Evolutionary conservation across 495 filamentous ascomycete species (phyloP), one percentile per base, ranked within the genome.

Genomic region (Amorphotheca resinae): DNA sequence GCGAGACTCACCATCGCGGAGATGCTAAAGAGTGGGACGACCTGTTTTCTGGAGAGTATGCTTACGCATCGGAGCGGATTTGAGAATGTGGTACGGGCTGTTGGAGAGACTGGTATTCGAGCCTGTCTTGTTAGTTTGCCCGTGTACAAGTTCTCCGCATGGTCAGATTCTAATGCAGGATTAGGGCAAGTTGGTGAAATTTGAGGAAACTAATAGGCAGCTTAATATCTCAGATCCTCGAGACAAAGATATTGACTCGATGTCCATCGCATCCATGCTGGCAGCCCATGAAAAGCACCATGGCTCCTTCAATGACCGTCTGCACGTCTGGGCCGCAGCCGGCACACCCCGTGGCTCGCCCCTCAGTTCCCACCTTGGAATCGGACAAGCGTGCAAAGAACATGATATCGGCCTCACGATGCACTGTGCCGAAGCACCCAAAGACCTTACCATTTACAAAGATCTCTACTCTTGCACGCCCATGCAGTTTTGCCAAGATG

Each of bases 21-120:
- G 49, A 52, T 52, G 49, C 23, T 52, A 23, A 52, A 48, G 45
- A 44, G 34, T 37, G 49, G 49, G 5, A 52, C 49, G 22, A 52
- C 49, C 1, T 48, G 41, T 18, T 52, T 52, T 28, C 28, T 52
- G n/a, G 49, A 52, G 22, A 52, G 49, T 38, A 52, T 52, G 49
- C 42, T 52, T 22, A 52, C 44, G n/a, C 49, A 52, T 38, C 49
- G 49, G 3, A 30, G 20, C n/a, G 49, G 49, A 26, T 52, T 52
- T 30, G 49, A 52, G 18, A 52, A 52, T 28, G 49, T 48, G 1
- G 49, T 48, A 4, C 33, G 41, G 12, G 49, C 49, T 40, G 45
- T 52, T 0, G 40, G 35, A 7, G 49, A 52, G 31, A 44, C 38
- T 32, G 49, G 49, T 6, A 52, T 52, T 32, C 12, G 49, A 3